phyloP scores from a whole-genome alignment of 257 asterid genomes.

The Agastache rugosa region DNA sequence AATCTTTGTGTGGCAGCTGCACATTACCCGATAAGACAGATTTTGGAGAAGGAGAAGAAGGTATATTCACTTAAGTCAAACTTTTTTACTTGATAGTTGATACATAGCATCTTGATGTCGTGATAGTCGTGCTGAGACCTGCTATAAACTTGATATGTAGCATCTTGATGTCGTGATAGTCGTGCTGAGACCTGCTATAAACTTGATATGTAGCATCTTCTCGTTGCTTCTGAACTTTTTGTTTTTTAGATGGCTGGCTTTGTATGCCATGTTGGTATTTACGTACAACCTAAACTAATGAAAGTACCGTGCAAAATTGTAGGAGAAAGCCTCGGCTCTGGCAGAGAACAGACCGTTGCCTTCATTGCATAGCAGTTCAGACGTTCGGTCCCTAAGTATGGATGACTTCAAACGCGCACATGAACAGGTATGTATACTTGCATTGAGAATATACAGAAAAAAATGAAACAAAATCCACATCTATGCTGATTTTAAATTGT shows the following conservation, averaged over 20 bases:
- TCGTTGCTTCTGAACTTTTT: background rate
- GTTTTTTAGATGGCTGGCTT: background rate
- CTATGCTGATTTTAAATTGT: background rate
- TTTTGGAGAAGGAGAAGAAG: constrained; percentile 87
- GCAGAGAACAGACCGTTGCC: constrained; percentile 71
- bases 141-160: background rate
- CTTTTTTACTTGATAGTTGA: no score
- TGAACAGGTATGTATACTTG: constrained; percentile 65
- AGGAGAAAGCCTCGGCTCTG: constrained; percentile 74
- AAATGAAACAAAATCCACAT: background rate
- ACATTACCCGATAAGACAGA: constrained; percentile 83
- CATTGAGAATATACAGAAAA: background rate
- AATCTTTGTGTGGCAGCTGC: constrained; percentile 88
- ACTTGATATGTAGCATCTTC: background rate
- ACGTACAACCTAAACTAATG: background rate
- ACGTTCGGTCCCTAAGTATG: constrained; percentile 66
- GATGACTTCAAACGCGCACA: constrained; percentile 84
- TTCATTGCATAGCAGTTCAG: constrained; percentile 61
- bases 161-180: background rate
- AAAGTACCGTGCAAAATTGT: constrained; percentile 26
- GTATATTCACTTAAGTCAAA: constrained; percentile 35
- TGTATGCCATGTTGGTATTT: no score
- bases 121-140: background rate
- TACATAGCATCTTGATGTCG: background rate
- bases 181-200: background rate